Percentiles rank a stretch among this genome's conserved stretches.
phyloP scores from a whole-genome alignment of 805 yeast genomes.

The Vanderwaltozyma tropicalis region DNA sequence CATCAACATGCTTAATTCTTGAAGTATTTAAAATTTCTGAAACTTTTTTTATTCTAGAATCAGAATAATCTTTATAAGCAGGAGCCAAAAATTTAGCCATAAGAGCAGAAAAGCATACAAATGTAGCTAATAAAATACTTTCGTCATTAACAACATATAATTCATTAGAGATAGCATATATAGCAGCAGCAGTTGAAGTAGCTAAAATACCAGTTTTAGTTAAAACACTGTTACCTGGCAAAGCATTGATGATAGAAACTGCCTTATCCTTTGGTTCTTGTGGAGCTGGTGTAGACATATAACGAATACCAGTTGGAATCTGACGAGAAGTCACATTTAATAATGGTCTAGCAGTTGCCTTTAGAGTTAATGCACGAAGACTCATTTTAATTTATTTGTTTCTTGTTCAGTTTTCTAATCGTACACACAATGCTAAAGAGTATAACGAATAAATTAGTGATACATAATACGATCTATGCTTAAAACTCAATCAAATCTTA shows the following conservation, averaged over 20 bases:
- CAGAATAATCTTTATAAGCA: slow-evolving; percentile 89
- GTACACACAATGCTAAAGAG: too few species aligned
- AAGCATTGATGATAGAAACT: slow-evolving; percentile 73
- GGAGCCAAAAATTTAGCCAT: slow-evolving; percentile 87
- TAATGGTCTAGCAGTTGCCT: slow-evolving; percentile 18
- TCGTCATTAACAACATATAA: slow-evolving; percentile 91
- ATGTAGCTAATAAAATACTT: slow-evolving; percentile 72
- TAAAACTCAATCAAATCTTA: too few species aligned
- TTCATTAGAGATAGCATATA: slow-evolving; percentile 90
- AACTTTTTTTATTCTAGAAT: slow-evolving; percentile 72
- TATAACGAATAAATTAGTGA: neutral
- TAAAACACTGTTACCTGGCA: slow-evolving; percentile 82
- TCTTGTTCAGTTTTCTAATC: too few species aligned
- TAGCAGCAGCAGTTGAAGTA: slow-evolving; percentile 86
- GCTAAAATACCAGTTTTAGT: slow-evolving; percentile 94
- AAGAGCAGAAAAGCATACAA: slow-evolving; percentile 64
- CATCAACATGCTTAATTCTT: slow-evolving; percentile 80
- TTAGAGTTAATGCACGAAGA: slow-evolving; percentile 23
- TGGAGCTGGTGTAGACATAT: slow-evolving; percentile 39
- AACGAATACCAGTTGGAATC: slow-evolving; percentile 47
- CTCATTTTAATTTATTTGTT: slow-evolving; percentile 11
- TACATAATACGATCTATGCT: too few species aligned
- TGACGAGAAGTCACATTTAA: slow-evolving; percentile 17
- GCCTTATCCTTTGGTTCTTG: slow-evolving; percentile 87
- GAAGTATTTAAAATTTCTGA: slow-evolving; percentile 75